phyloP scores from a whole-genome alignment of 441 rosid species.

The Jatropha podagrica region DNA sequence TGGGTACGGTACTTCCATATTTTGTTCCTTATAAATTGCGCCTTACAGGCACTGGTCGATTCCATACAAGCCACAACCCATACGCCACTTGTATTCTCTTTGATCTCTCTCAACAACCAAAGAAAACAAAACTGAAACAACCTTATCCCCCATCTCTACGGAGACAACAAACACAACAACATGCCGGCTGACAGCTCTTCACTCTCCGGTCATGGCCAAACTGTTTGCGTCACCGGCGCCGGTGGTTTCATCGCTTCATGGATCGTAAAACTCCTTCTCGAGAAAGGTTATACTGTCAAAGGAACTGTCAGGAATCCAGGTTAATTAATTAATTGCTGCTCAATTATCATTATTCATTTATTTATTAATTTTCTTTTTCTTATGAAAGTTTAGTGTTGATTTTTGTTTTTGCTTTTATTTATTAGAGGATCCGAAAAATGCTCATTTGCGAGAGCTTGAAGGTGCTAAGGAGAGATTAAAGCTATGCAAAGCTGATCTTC shows the following conservation, averaged over 20 bases:
- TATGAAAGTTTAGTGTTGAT: background rate
- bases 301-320: conserved; percentile 90
- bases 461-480: conserved; percentile 80
- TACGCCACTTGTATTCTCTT: background rate
- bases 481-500: conserved; percentile 79
- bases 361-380: background rate
- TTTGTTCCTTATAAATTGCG: no score
- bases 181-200: conserved; percentile 58
- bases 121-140: no score
- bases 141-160: background rate
- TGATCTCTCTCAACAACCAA: background rate
- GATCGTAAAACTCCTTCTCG: conserved; percentile 76
- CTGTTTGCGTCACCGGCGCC: conserved; percentile 94
- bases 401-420: background rate
- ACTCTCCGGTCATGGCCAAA: conserved; percentile 50
- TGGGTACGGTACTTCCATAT: no score
- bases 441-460: conserved; percentile 75
- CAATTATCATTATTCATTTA: background rate
- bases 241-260: conserved; percentile 95
- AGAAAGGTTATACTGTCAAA: conserved; percentile 68
- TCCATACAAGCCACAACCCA: no score
- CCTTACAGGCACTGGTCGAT: no score
- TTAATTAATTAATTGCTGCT: conserved; percentile 2
- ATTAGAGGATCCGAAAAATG: conserved; percentile 77
- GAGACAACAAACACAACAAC: background rate